Base-by-base conservation (phyloP, 1,139 yeast genomes). In the Suhomyces chickasaworum region DNA sequence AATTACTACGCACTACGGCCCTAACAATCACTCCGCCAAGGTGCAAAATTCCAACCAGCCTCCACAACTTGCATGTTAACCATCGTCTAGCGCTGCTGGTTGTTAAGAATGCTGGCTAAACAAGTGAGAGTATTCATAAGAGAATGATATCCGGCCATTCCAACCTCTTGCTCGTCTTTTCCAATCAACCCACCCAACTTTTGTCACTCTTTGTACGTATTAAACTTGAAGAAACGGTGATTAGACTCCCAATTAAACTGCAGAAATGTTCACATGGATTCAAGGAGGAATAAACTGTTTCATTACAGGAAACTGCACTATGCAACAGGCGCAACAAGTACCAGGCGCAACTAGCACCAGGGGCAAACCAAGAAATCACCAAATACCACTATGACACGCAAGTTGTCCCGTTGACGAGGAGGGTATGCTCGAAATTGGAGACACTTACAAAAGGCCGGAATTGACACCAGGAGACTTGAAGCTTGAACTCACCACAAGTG, bases 161-260 rank as follows among this genome's bases (percentile, higher is more conserved):
- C 34, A 29, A 27, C 34, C 13, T 37, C 34, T 37, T 20, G 34
- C 21, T 13, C 25, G 15, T 20, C 8, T 27, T 25, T 20, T 21
- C 12, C 12, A 32, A 27, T 22, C 33, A 20, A 9, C n/a, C 16
- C 29, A 39, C 29, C 41, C 41, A 39, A 39, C 41, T 39, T 30
- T 21, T 21, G 41, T 39, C 41, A 31, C 29, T 39, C 41, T 39
- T 39, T 39, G 39, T 37, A 37, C 21, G 39, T 37, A 37, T 37
- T 9, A 6, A 4, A 10, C 5, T 4, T 8, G 29, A 25, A 12
- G 13, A 25, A 25, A 25, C 12, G 29, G 29, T 13, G 13, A 13
- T 25, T 25, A 7, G n/a, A 25, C n/a, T 13, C 29, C 29, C 12
- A 12, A 25, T 12, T 23, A 25, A 3, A 10, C 13, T 25, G 29